Percentiles rank a stretch among this genome's conserved stretches.
Conservation (phyloP, 2,329 filamentous ascomycete species). For the Saccharata proteae region DNA sequence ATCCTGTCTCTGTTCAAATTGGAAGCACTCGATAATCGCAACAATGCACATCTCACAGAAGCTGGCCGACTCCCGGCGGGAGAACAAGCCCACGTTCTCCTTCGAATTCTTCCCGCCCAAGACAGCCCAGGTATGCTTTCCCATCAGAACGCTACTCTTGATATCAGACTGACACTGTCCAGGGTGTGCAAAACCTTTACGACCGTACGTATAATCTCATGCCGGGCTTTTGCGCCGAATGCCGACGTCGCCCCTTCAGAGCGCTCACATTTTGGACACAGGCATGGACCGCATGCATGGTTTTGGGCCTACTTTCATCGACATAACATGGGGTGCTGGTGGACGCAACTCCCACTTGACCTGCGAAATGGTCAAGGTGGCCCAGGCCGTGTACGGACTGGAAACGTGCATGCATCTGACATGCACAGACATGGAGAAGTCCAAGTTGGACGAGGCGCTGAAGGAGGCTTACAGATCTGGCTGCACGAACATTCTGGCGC, state of each 20-base stretch:
- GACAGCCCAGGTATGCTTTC: too few relatives aligned
- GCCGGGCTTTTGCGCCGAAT: too few relatives aligned
- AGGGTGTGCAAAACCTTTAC: conserved; percentile 97
- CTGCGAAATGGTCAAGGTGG: conserved; percentile 93
- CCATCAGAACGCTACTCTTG: too few relatives aligned
- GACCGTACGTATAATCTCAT: too few relatives aligned
- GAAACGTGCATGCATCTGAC: conserved; percentile 99
- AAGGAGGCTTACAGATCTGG: conserved; percentile 83
- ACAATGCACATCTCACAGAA: conserved; percentile 94
- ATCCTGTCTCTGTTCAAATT: too few relatives aligned
- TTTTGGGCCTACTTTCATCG: conserved; percentile 88
- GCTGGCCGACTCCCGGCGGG: conserved; percentile 67
- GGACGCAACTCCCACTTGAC: conserved; percentile 84
- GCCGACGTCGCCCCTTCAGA: conserved; percentile 8
- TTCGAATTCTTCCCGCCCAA: conserved; percentile 99
- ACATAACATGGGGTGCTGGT: conserved; percentile 96
- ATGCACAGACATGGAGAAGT: conserved; percentile 92
- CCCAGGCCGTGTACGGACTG: conserved; percentile 86
- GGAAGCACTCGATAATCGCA: too few relatives aligned
- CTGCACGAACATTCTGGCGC: conserved; percentile 91
- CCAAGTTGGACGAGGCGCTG: conserved; percentile 82
- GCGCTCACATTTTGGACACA: conserved; percentile 7
- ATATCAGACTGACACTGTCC: too few relatives aligned
- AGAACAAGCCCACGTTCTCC: conserved; percentile 79
- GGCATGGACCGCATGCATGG: conserved; percentile 95